Evolutionary conservation across 257 asterid species (phyloP), one percentile per base, ranked within the genome.

Genomic region (Gentiana macrophylla): DNA sequence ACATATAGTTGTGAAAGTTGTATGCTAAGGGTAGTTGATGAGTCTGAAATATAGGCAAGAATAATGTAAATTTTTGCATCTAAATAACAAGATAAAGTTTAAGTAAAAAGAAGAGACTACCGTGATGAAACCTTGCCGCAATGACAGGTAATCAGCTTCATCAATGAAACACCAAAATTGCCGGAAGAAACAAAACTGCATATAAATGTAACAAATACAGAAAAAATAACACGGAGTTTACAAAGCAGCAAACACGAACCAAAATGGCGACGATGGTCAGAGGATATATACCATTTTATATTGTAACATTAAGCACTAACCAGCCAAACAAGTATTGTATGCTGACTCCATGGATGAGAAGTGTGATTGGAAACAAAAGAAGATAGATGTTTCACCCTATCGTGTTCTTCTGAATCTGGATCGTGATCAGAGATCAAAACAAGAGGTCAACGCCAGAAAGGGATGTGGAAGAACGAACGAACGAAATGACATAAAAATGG

Each of bases 121-220:
- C 8, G 87, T 82, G 57, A 91, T 64, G 63, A 91, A 91, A 37
- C 95, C 96, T 36, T 80, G 61, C 67, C 98, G 83, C 63, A 87
- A 76, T 57, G 98, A 94, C 85, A 76, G 80, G 79, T 87, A 91
- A 78, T 91, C 98, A 10, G 95, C 94, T 72, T 84, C 95, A 71
- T 80, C 79, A 52, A 91, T 87, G 12, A 95, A 91, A 74, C 86
- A 84, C 98, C 98, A 91, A 64, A 91, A 91, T 56, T 91, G 98
- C 63, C 96, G 98, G 74, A 88, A 77, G 86, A 91, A 91, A 79
- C 94, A 87, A 71, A 91, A 94, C 98, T 91, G 86, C 54, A 56
- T 10, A 5, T 41, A 41, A 41, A 3, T 41, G 11, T 41, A 0
- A 41, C 46, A 41, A 2, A 41, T 5, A 41, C 5, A 41, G 46